Evolutionary conservation across 805 yeast genomes (phyloP), one percentile per base, ranked within the genome.

Genomic region (Monosporozyma aquatica): DNA sequence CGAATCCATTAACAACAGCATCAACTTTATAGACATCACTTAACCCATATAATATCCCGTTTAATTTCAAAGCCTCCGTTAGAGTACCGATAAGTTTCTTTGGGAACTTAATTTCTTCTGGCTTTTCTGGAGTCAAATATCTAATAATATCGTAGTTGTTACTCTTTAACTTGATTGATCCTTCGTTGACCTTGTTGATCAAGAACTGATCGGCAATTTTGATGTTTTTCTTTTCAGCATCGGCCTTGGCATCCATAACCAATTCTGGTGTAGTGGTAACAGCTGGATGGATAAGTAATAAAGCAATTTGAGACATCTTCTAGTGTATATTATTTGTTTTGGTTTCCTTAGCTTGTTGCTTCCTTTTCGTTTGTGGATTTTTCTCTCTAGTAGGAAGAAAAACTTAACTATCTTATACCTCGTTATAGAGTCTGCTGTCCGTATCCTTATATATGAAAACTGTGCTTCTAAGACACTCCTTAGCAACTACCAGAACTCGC

Each of bases 1-100:
- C 62, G 48, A 83, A 80, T 0, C 89, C 90, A 25, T 72, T 69
- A 68, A 80, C 70, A 41, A 83, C 66, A 21, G 79, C 89, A 51
- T 80, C 82, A 42, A 85, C 58, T 38, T 59, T 61, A 41, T 48
- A 55, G 3, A 17, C 42, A 38, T 60, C 60, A 65, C 67, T 48
- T 66, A 77, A 70, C 7, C 87, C 87, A 32, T 59, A 58, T 24
- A 80, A 61, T 27, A 45, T 59, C 20, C 85, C 85, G 18, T 63
- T 66, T 6, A 54, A 48, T 36, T 57, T 60, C 48, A 78, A 61
- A 1, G 73, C 54, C 6, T 58, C 58, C 49, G 53, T 63, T 6
- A 80, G 50, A 25, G 65, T 58, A 8, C 60, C 50, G 41, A 74
- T 66, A 29, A 75, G 60, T 36, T 62, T 58, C n/a, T 50, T 54